Base-by-base conservation (phyloP, 2,329 filamentous ascomycete genomes). In the Verticillium longisporum region DNA sequence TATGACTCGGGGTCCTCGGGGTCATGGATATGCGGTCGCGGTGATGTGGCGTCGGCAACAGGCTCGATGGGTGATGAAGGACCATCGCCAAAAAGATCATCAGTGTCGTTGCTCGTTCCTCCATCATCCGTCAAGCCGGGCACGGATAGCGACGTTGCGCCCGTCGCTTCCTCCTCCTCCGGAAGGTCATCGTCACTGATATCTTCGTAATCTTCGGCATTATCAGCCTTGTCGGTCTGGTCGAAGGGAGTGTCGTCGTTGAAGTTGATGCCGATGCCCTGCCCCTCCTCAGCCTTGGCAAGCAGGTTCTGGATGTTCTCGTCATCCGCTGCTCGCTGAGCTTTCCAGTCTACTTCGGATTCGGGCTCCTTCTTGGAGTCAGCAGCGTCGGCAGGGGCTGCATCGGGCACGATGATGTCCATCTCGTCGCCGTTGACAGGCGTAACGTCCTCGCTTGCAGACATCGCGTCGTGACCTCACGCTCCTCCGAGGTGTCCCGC, bases 131-230 rank as follows among this genome's bases (percentile, higher is more conserved):
- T 84, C 33, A 85, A 70, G 11, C 78, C 80, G 0, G 83, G 82
- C n/a, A 80, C 71, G 60, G 85, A 80, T 56, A 76, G 71, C 14
- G 77, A 80, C 15, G 72, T 69, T 58, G 71, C 74, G 5, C 71
- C 73, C 11, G 73, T 74, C 33, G 74, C 75, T 60, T 87, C 83
- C 63, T 91, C 88, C 65, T 95, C 91, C 6, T 95, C 91, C 11
- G 92, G 89, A 7, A 97, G 82, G 65, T 97, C 93, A 71, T 96
- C 92, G 72, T 98, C 94, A 66, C 89, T 89, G 64, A 98, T 93
- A 70, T 97, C 91, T 71, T 91, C 92, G 68, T 82, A 99, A 71
- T 99, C 95, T 64, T 95, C 78, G 50, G 95, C 95, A 75, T 98
- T 91, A 63, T 92, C 92, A 60, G 92, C 94, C 75, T 99, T 99